Base-by-base conservation (phyloP, 2,329 filamentous ascomycete genomes). In the Penicillium sp. region DNA sequence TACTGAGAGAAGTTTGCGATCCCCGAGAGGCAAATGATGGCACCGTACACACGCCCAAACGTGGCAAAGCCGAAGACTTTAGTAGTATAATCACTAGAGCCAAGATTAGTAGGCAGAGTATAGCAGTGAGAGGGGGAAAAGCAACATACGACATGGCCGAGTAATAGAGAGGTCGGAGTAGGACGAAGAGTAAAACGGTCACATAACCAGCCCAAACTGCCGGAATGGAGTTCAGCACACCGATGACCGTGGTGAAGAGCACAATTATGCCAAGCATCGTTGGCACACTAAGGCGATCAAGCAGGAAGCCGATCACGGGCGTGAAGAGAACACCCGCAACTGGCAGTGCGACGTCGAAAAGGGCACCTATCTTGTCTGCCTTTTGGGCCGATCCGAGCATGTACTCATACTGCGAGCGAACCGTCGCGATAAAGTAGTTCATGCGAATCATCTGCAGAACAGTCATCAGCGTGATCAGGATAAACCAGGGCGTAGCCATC, bases 41-140 rank as follows among this genome's bases (percentile, higher is more conserved):
- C 77, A 4, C 90, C 90, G 69, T 95, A 95, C 28, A 95, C 88
- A 41, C 86, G 93, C 35, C 89, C 89, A 60, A 95, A 96, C 0
- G 88, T 95, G 49, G 83, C 78, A 70, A 95, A 95, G 13, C 89
- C 89, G 64, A 95, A 95, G 29, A 95, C 88, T 69, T 95, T 95
- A 57, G 88, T 89, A 13, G 82, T 81, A 67, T 94, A 95, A 71
- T 95, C 89, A 24, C 77, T 77, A 21, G 8, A 19, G 12, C 9
- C 31, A 33, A n/a, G 19, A 17, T 47, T 49, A 44, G 50, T 24
- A 45, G 6, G 15, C 17, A 9, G 34, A 26, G 48, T 34, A 1
- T 24, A 13, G 13, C 19, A 17, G 31, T 13, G 31, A 61, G 12
- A 21, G n/a, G 4, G 9, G 8, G 10, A 22, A 10, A 8, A 7